These are phyloP conservation scores for Termitomyces sp. DNA, from an alignment of 768 basidiomycete genomes.

Conservation along the genomic window DNA sequence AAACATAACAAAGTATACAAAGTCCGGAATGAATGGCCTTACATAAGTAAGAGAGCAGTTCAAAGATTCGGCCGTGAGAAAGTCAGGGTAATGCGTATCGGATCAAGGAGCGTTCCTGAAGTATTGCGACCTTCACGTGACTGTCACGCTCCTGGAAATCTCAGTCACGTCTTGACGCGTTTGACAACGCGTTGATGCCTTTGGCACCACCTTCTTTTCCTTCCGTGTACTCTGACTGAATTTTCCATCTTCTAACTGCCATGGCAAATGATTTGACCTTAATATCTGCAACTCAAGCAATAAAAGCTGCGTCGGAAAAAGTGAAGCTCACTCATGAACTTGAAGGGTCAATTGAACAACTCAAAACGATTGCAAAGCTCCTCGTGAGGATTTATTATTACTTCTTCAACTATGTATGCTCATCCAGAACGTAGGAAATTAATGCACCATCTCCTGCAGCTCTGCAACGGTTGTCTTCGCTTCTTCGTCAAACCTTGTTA, in stretches of 20 bases:
- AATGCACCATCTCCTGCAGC: conserved; percentile 29
- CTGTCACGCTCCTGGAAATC: neutral
- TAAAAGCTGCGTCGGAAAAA: conserved; percentile 25
- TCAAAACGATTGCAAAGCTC: conserved; percentile 36
- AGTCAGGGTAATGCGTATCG: too few relatives aligned
- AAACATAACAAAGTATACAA: too few relatives aligned
- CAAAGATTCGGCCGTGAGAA: too few relatives aligned
- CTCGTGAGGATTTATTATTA: conserved; percentile 28
- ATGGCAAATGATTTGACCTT: conserved; percentile 18
- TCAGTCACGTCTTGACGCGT: too few relatives aligned
- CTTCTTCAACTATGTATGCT: neutral
- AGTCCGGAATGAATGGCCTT: neutral
- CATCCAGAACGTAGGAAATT: conserved; percentile 28
- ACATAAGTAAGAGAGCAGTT: neutral
- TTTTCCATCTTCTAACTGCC: neutral
- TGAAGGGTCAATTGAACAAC: conserved; percentile 28
- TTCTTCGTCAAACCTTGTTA: conserved; percentile 36
- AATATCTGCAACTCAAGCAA: conserved; percentile 20
- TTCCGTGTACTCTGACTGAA: neutral
- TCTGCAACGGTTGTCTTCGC: conserved; percentile 28
- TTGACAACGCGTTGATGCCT: too few relatives aligned
- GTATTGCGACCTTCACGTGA: neutral
- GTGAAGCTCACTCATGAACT: conserved; percentile 21
- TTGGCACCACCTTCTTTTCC: too few relatives aligned
- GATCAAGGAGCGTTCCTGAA: too few relatives aligned